These are phyloP conservation scores for Arabis alpina DNA, from an alignment of 345 rosid genomes.

Conservation along the genomic window DNA sequence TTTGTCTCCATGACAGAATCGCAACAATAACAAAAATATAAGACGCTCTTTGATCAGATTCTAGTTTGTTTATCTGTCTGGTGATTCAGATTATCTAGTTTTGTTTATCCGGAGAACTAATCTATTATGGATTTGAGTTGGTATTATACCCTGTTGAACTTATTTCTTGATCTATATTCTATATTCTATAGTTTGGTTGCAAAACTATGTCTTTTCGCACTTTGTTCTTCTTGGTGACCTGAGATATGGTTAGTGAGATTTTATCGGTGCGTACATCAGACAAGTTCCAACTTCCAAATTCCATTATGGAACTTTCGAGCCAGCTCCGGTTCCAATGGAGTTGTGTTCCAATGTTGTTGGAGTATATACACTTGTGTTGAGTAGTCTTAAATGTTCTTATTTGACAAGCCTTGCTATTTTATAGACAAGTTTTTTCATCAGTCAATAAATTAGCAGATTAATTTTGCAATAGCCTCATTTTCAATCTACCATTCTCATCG, in stretches of 20 bases:
- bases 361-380: not conserved
- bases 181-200: not conserved
- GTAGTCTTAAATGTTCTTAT: not conserved
- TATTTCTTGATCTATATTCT: not conserved
- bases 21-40: conserved; percentile 21
- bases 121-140: conserved; percentile 14
- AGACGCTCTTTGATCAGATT: conserved; percentile 33
- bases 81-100: conserved; percentile 14
- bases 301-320: conserved; percentile 14
- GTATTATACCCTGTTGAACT: conserved; percentile 4
- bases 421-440: no score
- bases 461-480: not conserved
- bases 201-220: conserved; percentile 27
- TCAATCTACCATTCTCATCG: not conserved
- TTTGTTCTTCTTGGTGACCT: conserved; percentile 51
- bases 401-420: not conserved
- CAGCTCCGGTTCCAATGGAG: conserved; percentile 14
- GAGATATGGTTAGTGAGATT: conserved; percentile 45
- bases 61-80: conserved; percentile 27
- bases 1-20: conserved; percentile 6
- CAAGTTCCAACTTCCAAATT: conserved; percentile 20
- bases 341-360: conserved; percentile 29
- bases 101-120: conserved; percentile 11
- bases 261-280: conserved; percentile 51
- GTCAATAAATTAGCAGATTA: not conserved